Base-by-base conservation (phyloP, 768 basidiomycete genomes). In the Naganishia vaughanmartiniae region DNA sequence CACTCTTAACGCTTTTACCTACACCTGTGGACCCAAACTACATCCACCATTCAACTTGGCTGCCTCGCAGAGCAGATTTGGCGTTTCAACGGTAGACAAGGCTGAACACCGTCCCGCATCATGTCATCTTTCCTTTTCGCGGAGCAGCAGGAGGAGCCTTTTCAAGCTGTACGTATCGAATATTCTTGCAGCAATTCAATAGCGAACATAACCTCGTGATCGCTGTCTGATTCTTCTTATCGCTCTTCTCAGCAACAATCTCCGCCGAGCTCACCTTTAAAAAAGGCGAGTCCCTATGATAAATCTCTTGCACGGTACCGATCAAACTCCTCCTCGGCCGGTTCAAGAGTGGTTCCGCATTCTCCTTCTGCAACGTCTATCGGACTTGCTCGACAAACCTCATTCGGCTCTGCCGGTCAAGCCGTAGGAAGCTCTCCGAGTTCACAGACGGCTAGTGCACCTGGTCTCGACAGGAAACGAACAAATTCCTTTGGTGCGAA, bases 81-180 rank as follows among this genome's bases (percentile, higher is more conserved):
- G 48, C 21, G n/a, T n/a, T 12, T 24, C 48, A 3, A 24, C 48
- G 48, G 24, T 21, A 34, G 24, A 26, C 30, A 26, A 24, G 39
- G 42, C 26, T 5, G 39, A 26, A 26, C n/a, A 19, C 21, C 24
- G 21, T 45, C 60, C 39, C 5, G 12, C 39, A 30, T 12, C 26
- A 63, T 63, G 60, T 63, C 57, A 21, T n/a, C 21, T 30, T 63
- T 63, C 26, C 60, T 63, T 34, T 63, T 63, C 30, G 36, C 60
- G 17, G 60, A 63, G 26, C 60, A 63, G 39, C 60, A 63, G 39
- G 60, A 63, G 26, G 60, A 63, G 60, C 60, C 60, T 26, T 63
- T 63, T 19, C 42, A 63, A 63, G 60, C 60, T 63, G 60, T 63
- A 45, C 39, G 60, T 42, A 19, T 4, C 21, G 7, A 10, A 1